These are phyloP conservation scores for Peniophora sp. DNA, from an alignment of 1,284 basidiomycete species.

Conservation along the genomic window DNA sequence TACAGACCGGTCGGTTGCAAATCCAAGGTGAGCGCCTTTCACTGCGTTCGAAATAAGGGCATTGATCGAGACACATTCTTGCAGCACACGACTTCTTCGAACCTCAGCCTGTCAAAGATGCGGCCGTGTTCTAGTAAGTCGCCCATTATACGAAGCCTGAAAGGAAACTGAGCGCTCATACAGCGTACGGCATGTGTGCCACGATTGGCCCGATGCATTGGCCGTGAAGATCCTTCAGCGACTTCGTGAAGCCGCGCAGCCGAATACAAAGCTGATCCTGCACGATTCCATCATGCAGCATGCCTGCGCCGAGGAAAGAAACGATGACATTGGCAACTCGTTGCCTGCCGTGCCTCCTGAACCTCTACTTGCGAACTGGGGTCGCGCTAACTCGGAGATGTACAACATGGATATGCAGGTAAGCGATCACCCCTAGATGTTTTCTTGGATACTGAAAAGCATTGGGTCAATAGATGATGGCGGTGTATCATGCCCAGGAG, in stretches of 20 bases:
- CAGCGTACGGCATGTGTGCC: slow-evolving; percentile 18
- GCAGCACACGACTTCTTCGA: slow-evolving; percentile 24
- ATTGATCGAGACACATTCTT: too few relatives aligned
- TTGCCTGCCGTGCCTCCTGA: too few relatives aligned
- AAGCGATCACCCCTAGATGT: not conserved
- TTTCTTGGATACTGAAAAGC: not conserved
- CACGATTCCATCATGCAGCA: too few relatives aligned
- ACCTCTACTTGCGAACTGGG: not conserved
- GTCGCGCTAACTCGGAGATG: not conserved
- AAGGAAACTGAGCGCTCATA: too few relatives aligned
- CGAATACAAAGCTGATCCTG: slow-evolving; percentile 2
- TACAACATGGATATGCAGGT: not conserved
- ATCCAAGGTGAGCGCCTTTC: slow-evolving; percentile 4
- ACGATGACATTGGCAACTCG: too few relatives aligned
- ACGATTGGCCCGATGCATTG: slow-evolving; percentile 18
- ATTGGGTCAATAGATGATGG: not conserved
- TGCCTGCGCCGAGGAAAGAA: too few relatives aligned
- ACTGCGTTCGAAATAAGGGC: not conserved
- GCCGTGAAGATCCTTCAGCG: slow-evolving; percentile 15
- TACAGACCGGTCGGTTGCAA: not conserved
- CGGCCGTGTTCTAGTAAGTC: slow-evolving; percentile 14
- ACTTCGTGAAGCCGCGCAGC: slow-evolving; percentile 13
- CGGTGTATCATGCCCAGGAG: not conserved
- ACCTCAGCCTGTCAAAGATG: slow-evolving; percentile 19
- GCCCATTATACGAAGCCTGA: too few relatives aligned